These are phyloP conservation scores for Linnemannia exigua DNA, from an alignment of 192 early-diverging fungal species.

Conservation along the genomic window DNA sequence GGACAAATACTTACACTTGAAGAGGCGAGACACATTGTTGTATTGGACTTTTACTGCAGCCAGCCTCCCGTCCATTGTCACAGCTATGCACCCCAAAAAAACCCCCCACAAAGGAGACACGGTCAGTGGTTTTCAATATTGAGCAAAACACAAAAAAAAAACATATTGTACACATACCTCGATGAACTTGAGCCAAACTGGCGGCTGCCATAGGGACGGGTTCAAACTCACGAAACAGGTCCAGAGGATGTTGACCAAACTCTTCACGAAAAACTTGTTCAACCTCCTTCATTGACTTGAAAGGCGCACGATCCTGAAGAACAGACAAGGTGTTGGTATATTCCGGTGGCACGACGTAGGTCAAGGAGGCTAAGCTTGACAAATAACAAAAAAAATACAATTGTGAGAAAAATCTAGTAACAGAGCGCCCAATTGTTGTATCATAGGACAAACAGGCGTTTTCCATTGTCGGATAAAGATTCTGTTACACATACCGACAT, in stretches of 20 bases:
- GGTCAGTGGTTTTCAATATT: slow-evolving; percentile 2
- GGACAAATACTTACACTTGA: slow-evolving; percentile 39
- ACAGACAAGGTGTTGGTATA: slow-evolving; percentile 63
- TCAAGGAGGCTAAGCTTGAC: slow-evolving; percentile 55
- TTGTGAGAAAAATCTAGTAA: too few relatives aligned
- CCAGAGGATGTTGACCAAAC: slow-evolving; percentile 53
- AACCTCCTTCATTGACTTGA: slow-evolving; percentile 60
- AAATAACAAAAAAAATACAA: background rate
- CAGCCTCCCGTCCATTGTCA: slow-evolving; percentile 56
- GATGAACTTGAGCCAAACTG: slow-evolving; percentile 64
- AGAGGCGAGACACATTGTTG: slow-evolving; percentile 61
- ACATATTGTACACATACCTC: slow-evolving; percentile 31
- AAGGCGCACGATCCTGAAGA: slow-evolving; percentile 64
- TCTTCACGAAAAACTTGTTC: slow-evolving; percentile 57
- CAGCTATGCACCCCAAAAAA: slow-evolving; percentile 41
- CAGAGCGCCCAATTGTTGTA: background rate
- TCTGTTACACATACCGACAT: slow-evolving; percentile 36
- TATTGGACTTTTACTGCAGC: slow-evolving; percentile 67
- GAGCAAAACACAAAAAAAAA: background rate
- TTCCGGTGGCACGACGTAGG: slow-evolving; percentile 59
- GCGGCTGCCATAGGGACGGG: slow-evolving; percentile 62
- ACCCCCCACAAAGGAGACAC: background rate
- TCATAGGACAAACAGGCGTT: too few relatives aligned
- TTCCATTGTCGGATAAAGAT: too few relatives aligned
- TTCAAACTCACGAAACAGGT: slow-evolving; percentile 64